phyloP scores from a whole-genome alignment of 805 yeast species.

The Ogataea polymorpha region DNA sequence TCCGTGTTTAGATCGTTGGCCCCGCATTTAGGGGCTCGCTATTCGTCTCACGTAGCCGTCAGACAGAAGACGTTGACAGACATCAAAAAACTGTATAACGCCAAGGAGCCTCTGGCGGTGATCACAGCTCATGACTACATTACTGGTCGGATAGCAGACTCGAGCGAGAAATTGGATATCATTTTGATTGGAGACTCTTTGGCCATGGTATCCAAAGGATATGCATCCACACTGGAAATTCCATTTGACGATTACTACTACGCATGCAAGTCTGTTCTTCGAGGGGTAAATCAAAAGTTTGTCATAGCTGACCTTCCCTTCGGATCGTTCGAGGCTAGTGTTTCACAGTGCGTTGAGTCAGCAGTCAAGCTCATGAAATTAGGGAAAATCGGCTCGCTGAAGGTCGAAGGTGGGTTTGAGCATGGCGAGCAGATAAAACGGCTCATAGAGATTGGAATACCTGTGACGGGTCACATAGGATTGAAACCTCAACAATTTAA shows the following conservation, averaged over 20 bases:
- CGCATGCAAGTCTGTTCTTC: constrained; percentile 69
- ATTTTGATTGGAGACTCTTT: constrained; percentile 87
- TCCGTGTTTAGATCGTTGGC: background rate
- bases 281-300: constrained; percentile 66
- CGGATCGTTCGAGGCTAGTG: constrained; percentile 73
- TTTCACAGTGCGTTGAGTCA: constrained; percentile 58
- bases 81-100: constrained; percentile 19
- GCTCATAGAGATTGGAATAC: constrained; percentile 69
- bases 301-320: constrained; percentile 85
- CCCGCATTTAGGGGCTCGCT: background rate
- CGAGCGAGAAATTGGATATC: constrained; percentile 62
- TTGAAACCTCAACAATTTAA: constrained; percentile 86
- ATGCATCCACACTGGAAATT: constrained; percentile 69
- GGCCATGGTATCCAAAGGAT: constrained; percentile 89
- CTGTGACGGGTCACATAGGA: constrained; percentile 90
- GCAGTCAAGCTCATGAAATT: constrained; percentile 52
- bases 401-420: constrained; percentile 78
- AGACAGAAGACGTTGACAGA: constrained; percentile 26
- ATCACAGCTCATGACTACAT: constrained; percentile 90
- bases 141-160: constrained; percentile 65
- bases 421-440: constrained; percentile 52
- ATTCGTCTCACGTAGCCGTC: constrained; percentile 21
- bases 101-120: constrained; percentile 26
- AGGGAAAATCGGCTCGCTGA: constrained; percentile 68
- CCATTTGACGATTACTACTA: constrained; percentile 76